Percentiles rank a stretch among this genome's conserved stretches.
phyloP scores from a whole-genome alignment of 2,329 filamentous ascomycete species.

The Penicillium sp. region DNA sequence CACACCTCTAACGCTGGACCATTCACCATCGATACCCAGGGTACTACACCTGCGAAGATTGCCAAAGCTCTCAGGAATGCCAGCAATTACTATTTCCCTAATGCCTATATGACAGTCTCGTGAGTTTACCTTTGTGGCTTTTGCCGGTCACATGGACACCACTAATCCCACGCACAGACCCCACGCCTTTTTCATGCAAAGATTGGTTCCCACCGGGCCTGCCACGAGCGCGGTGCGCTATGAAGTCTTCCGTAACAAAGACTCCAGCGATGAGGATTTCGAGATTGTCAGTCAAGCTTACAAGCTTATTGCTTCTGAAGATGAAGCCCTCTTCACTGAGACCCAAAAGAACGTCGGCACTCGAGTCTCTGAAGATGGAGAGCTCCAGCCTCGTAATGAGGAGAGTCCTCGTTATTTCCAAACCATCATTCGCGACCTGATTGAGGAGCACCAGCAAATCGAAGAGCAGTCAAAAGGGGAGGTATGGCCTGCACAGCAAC shows the following conservation, averaged over 20 bases:
- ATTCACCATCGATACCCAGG: slow-evolving; percentile 54
- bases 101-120: slow-evolving; percentile 35
- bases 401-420: slow-evolving; percentile 61
- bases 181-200: slow-evolving; percentile 64
- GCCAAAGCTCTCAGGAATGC: slow-evolving; percentile 44
- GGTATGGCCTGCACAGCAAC: slow-evolving; percentile 55
- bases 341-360: slow-evolving; percentile 62
- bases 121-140: slow-evolving; percentile 15
- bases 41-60: slow-evolving; percentile 52
- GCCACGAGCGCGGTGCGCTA: slow-evolving; percentile 59
- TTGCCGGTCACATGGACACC: neutral
- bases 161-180: slow-evolving; percentile 37
- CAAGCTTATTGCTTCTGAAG: slow-evolving; percentile 65
- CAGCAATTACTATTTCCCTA: slow-evolving; percentile 41
- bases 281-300: slow-evolving; percentile 59
- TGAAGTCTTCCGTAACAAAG: slow-evolving; percentile 65
- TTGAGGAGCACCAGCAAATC: slow-evolving; percentile 49
- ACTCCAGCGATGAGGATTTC: slow-evolving; percentile 61
- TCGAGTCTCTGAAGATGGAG: slow-evolving; percentile 62
- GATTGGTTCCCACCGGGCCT: slow-evolving; percentile 59
- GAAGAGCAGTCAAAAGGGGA: slow-evolving; percentile 50
- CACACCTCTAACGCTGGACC: slow-evolving; percentile 50
- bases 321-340: slow-evolving; percentile 62
- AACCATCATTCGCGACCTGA: slow-evolving; percentile 50
- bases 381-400: slow-evolving; percentile 61